phyloP scores from a whole-genome alignment of 495 filamentous ascomycete genomes.

The Aspergillus carlsbadensis region DNA sequence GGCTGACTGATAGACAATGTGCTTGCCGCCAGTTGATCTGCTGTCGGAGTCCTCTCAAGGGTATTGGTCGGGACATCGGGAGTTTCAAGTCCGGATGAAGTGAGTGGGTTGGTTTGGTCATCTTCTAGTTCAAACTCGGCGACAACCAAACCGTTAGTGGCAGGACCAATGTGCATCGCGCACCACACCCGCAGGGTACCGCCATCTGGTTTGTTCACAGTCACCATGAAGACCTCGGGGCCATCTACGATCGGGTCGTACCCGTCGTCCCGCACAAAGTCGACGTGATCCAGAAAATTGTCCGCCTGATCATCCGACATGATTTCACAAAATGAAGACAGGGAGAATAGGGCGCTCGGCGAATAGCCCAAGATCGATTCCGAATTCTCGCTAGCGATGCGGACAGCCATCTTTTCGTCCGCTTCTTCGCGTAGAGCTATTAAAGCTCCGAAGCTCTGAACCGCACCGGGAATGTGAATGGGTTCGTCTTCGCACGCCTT shows the following conservation, averaged over 20 bases:
- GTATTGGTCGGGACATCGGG: constrained; percentile 71
- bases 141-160: constrained; percentile 69
- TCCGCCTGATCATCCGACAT: constrained; percentile 80
- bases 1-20: constrained; percentile 74
- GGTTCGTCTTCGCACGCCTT: constrained; percentile 93
- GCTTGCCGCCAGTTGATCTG: constrained; percentile 65
- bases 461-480: constrained; percentile 87
- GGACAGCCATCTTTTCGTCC: constrained; percentile 66
- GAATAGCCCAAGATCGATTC: constrained; percentile 73
- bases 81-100: constrained; percentile 52
- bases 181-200: constrained; percentile 76
- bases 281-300: constrained; percentile 78
- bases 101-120: constrained; percentile 69
- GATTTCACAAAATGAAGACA: constrained; percentile 76
- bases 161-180: constrained; percentile 72
- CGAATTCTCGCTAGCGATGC: constrained; percentile 87
- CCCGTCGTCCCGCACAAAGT: constrained; percentile 78
- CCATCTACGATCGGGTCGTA: constrained; percentile 68
- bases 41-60: constrained; percentile 62
- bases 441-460: constrained; percentile 81
- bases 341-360: constrained; percentile 72
- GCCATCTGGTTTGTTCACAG: constrained; percentile 55
- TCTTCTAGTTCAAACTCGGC: constrained; percentile 94
- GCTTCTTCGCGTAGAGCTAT: constrained; percentile 72
- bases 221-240: constrained; percentile 82